Evolutionary conservation across 2,329 filamentous ascomycete species (phyloP), one percentile per base, ranked within the genome.

Genomic region (Cordyceps farinosa): DNA sequence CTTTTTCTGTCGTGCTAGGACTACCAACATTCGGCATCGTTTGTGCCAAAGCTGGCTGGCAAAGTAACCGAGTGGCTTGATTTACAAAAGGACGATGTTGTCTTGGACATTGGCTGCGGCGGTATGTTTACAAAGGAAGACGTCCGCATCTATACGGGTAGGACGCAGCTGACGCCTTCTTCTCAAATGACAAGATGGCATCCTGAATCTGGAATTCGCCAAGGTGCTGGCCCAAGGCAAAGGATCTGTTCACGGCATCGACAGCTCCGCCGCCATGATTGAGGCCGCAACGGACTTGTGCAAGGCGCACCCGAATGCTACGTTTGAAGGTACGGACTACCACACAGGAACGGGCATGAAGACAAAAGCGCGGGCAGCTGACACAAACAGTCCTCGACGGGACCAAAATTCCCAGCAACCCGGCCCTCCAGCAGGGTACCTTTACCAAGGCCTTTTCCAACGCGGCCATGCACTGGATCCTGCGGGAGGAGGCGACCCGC

Each of bases 391-490:
- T 80, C 36, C 61, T 80, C 63, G 80, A 85, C 70, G 79, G 77
- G 7, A 79, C 77, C 2, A 66, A 75, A 9, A 73, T 84, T 27
- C 55, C 70, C 48, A 67, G 69, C 17, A 68, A 70, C 10, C 67
- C 74, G 1, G 65, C 70, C 44, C 72, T 82, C 2, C 76, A 80
- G 64, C 66, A 66, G 2, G 74, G 67, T 5, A 65, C 66, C 5
- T 84, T 78, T 71, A 80, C 70, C 65, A 89, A 89, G 69, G 81
- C 79, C 68, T 89, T 89, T 71, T 88, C 85, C 62, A 89, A 89
- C 68, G 87, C 87, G 0, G 87, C 86, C 0, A 78, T 89, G 72
- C 85, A 88, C 74, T 89, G 87, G 87, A 86, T 89, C 69, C 78
- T 91, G 8, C 76, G 82, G 0, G 66, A 73, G 3, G 67, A 70